Conservation (phyloP, 1,284 basidiomycete species). For the Melanopsichium pennsylvanicum region DNA sequence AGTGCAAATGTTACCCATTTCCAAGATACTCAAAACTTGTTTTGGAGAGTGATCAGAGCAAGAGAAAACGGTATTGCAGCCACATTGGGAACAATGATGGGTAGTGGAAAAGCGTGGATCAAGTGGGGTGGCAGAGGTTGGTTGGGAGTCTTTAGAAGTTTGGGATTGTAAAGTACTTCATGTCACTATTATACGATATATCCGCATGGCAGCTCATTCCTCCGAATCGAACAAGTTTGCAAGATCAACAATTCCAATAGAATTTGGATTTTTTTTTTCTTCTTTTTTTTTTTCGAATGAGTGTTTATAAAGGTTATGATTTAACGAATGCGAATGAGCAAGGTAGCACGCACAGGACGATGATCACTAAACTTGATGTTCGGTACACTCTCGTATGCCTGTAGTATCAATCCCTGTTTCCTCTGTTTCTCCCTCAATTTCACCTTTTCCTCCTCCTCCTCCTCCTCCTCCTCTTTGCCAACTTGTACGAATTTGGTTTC, state of each 20-base stretch:
- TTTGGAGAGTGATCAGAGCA: conserved; percentile 5
- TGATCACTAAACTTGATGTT: conserved; percentile 47
- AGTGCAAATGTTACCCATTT: background rate
- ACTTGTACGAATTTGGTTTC: background rate
- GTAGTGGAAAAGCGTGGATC: conserved; percentile 7
- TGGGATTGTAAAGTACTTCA: conserved; percentile 18
- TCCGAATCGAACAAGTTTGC: too few relatives aligned
- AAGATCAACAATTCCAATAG: too few relatives aligned
- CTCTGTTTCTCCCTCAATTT: background rate
- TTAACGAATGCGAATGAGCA: conserved; percentile 28
- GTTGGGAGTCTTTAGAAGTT: conserved; percentile 29
- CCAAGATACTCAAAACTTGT: conserved; percentile 8
- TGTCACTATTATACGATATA: background rate
- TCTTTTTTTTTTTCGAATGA: too few relatives aligned
- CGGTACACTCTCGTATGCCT: conserved; percentile 23
- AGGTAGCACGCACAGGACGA: conserved; percentile 36
- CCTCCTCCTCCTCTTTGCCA: conserved; percentile 14
- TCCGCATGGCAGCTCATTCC: background rate
- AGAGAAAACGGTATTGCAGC: conserved; percentile 12
- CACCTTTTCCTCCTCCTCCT: conserved; percentile 2
- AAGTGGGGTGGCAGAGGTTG: conserved; percentile 40
- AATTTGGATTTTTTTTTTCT: too few relatives aligned
- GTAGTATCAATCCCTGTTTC: conserved; percentile 24
- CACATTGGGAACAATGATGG: background rate
- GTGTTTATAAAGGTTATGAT: background rate